phyloP scores from a whole-genome alignment of 306 rosid species.

The Cucurbita ficifolia region DNA sequence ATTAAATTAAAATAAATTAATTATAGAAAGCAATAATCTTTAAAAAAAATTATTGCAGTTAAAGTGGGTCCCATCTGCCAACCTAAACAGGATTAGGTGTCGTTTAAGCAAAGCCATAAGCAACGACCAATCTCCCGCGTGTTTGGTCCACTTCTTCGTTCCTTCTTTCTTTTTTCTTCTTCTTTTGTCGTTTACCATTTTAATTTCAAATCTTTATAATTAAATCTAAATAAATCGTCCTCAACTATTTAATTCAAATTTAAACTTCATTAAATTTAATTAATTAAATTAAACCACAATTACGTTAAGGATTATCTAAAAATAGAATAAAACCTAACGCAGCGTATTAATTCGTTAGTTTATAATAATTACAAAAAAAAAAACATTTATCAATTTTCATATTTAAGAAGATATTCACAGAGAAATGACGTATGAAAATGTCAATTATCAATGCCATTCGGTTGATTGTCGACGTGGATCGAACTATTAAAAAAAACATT shows the following conservation, averaged over 20 bases:
- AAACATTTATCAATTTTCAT: background rate
- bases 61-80: background rate
- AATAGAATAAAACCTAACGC: background rate
- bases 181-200: background rate
- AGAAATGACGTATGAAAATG: background rate
- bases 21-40: too few relatives aligned
- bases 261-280: background rate
- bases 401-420: background rate
- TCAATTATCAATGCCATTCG: background rate
- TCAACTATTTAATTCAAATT: background rate
- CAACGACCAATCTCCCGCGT: background rate
- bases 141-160: background rate
- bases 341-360: background rate
- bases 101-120: background rate
- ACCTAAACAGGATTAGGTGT: background rate
- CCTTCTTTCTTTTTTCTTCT: background rate
- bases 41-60: background rate
- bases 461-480: background rate
- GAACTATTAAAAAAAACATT: background rate
- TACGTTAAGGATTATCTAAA: background rate
- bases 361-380: background rate
- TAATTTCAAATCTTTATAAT: background rate
- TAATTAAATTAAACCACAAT: background rate
- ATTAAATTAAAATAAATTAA: too few relatives aligned
- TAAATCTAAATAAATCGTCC: background rate